phyloP scores from a whole-genome alignment of 257 asterid genomes.

The Solanum corneliomulleri region DNA sequence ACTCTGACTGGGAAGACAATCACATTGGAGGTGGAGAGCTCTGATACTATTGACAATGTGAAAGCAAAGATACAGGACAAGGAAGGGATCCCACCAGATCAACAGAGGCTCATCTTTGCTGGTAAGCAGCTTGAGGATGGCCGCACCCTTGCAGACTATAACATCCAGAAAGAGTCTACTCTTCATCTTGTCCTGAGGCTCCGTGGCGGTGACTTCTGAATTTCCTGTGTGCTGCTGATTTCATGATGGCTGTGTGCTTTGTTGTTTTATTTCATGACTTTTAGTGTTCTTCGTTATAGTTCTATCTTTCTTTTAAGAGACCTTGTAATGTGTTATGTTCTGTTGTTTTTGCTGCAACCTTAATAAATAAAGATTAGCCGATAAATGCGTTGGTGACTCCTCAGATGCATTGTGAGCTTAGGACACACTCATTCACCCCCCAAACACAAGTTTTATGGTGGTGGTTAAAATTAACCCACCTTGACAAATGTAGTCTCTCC shows the following conservation, averaged over 20 bases:
- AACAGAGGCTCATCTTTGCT: neutral
- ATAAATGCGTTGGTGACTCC: neutral
- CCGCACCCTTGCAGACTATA: neutral
- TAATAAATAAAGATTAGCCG: neutral
- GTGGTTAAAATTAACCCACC: neutral
- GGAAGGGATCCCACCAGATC: neutral
- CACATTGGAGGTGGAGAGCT: neutral
- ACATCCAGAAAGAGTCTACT: neutral
- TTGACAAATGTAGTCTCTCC: slow-evolving; percentile 13
- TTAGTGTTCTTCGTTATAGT: neutral
- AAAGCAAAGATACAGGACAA: neutral
- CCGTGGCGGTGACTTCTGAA: neutral
- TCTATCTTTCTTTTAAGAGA: neutral
- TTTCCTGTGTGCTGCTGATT: neutral
- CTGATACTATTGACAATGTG: neutral
- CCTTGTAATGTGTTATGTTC: neutral
- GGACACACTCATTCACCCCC: fast-evolving
- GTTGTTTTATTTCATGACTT: neutral
- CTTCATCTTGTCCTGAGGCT: neutral
- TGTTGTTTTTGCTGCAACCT: neutral
- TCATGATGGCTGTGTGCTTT: neutral
- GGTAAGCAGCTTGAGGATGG: neutral
- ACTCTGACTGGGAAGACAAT: neutral
- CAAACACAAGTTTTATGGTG: neutral
- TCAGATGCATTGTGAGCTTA: neutral